Conservation (phyloP, 495 filamentous ascomycete species). For the Diplogelasinospora grovesii region DNA sequence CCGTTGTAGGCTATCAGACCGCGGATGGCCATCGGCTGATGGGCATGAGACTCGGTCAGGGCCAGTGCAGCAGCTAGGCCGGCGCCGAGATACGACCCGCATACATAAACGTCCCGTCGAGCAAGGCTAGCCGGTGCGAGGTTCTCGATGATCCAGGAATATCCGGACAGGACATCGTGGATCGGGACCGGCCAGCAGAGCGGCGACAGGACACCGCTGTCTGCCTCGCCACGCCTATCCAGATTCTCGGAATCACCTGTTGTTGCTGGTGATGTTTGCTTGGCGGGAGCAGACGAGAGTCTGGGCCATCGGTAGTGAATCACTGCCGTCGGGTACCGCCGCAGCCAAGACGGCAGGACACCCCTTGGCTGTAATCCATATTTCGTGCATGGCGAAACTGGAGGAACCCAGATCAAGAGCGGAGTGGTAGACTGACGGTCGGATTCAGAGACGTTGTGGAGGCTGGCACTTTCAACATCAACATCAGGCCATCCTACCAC, state of each 20-base stretch:
- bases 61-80: slow-evolving; percentile 41
- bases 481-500: no score
- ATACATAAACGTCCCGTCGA: slow-evolving; percentile 38
- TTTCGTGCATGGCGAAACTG: slow-evolving; percentile 13
- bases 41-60: slow-evolving; percentile 38
- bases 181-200: slow-evolving; percentile 41
- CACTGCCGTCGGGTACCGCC: slow-evolving; percentile 26
- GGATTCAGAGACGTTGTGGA: slow-evolving; percentile 24
- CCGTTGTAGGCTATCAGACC: slow-evolving; percentile 44
- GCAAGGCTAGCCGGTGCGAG: slow-evolving; percentile 16
- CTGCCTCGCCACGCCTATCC: not conserved
- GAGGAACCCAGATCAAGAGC: slow-evolving; percentile 32
- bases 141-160: slow-evolving; percentile 36
- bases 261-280: not conserved
- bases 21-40: slow-evolving; percentile 30
- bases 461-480: no score
- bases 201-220: not conserved
- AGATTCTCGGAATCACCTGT: not conserved
- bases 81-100: slow-evolving; percentile 45
- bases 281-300: slow-evolving; percentile 1
- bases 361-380: not conserved
- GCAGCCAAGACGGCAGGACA: slow-evolving; percentile 26
- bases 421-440: slow-evolving; percentile 16
- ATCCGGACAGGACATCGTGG: slow-evolving; percentile 42
- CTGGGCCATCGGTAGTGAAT: slow-evolving; percentile 38